A percentile compares a stretch with the other conserved stretches of the same genome.
phyloP scores from a whole-genome alignment of 169 alveolate genomes.

The Plasmodium inui region DNA sequence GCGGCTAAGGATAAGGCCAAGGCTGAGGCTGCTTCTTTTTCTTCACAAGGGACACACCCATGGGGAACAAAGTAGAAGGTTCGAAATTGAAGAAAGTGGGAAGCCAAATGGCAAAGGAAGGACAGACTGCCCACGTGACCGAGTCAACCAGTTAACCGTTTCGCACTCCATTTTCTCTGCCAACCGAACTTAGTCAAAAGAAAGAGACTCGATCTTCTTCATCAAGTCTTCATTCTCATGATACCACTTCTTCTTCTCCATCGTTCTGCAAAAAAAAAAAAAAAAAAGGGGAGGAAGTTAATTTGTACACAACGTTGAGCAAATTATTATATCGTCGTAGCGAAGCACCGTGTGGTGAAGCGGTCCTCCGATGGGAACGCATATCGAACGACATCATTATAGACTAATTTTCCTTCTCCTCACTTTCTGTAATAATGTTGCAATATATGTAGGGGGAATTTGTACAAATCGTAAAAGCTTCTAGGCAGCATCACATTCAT shows the following conservation, averaged over 20 bases:
- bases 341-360: not conserved
- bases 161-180: not conserved
- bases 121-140: not conserved
- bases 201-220: conserved; percentile 69
- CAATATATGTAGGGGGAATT: conserved; percentile 36
- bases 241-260: conserved; percentile 75
- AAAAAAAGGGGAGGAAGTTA: not conserved
- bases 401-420: not conserved
- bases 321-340: not conserved
- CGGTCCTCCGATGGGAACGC: not conserved
- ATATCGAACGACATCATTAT: not conserved
- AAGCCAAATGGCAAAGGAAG: not conserved
- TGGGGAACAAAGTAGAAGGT: not conserved
- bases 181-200: conserved; percentile 17
- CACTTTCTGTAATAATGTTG: conserved; percentile 59
- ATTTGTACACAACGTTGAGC: not conserved
- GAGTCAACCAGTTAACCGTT: not conserved
- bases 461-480: conserved; percentile 49
- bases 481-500: conserved; percentile 65
- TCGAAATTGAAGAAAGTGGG: not conserved
- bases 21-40: not conserved
- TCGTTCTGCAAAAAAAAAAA: conserved; percentile 24
- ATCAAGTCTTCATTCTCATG: conserved; percentile 71
- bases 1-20: not conserved
- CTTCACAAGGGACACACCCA: not conserved